Evolutionary conservation across 768 basidiomycete genomes (phyloP).

Genomic region (Hydnomerulius pinastri): DNA sequence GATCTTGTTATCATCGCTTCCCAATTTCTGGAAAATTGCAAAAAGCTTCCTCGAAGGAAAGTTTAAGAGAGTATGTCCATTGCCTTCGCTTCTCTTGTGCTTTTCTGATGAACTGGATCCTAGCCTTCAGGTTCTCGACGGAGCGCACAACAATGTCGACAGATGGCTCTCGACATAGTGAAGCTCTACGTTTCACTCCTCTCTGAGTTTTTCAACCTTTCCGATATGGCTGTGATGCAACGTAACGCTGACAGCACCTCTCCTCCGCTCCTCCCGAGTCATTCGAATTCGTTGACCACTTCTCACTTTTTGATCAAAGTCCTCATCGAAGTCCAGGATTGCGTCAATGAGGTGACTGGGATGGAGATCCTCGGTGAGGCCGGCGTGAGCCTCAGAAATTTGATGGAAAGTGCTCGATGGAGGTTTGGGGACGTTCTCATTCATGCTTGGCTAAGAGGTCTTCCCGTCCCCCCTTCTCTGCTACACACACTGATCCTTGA

Average conservation of each 20-base stretch:
- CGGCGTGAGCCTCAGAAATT: conserved; percentile 61
- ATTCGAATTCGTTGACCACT: conserved; percentile 82
- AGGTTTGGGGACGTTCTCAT: conserved; percentile 83
- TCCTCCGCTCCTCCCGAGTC: conserved; percentile 63
- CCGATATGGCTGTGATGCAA: conserved; percentile 73
- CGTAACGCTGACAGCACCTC: conserved; percentile 38
- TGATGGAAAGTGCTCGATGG: conserved; percentile 86
- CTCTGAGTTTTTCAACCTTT: conserved; percentile 84
- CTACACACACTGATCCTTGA: conserved; percentile 4
- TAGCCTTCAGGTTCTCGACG: conserved; percentile 57
- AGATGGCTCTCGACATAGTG: conserved; percentile 87
- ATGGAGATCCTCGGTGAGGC: conserved; percentile 84
- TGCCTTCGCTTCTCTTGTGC: neutral
- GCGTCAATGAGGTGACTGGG: conserved; percentile 72
- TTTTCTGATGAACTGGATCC: conserved; percentile 8
- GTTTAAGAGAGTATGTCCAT: conserved; percentile 71
- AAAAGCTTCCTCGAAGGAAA: conserved; percentile 92
- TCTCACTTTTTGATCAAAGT: conserved; percentile 79
- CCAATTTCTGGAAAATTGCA: conserved; percentile 93
- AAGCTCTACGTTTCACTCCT: conserved; percentile 83
- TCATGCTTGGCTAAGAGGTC: conserved; percentile 82
- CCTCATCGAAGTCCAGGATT: conserved; percentile 84
- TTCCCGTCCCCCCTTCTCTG: conserved; percentile 15
- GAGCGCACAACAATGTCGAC: conserved; percentile 78
- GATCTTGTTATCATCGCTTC: conserved; percentile 77